These are phyloP conservation scores for Nematodospora valgi DNA, from an alignment of 805 yeast species.

Conservation along the genomic window DNA sequence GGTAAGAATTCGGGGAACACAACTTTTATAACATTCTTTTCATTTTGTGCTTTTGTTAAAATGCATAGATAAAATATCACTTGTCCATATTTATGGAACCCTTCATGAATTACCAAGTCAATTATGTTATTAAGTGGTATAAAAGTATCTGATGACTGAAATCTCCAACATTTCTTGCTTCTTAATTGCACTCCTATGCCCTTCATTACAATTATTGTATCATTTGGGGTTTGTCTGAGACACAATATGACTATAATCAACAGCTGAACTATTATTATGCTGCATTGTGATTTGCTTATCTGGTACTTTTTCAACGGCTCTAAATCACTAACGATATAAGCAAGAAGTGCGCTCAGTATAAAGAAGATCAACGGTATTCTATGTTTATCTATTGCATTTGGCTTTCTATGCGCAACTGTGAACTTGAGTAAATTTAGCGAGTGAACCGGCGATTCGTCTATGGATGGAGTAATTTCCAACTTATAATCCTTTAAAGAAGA, in stretches of 20 bases:
- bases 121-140: conserved; percentile 55
- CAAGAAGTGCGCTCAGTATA: conserved; percentile 1
- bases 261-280: conserved; percentile 6
- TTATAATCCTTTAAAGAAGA: conserved; percentile 28
- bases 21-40: conserved; percentile 23
- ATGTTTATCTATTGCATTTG: conserved; percentile 4
- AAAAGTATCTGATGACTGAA: conserved; percentile 32
- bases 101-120: conserved; percentile 74
- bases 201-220: conserved; percentile 40
- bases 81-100: conserved; percentile 60
- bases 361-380: conserved; percentile 7
- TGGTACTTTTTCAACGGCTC: not conserved
- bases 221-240: conserved; percentile 35
- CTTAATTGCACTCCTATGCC: conserved; percentile 47
- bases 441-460: conserved; percentile 8
- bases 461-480: conserved; percentile 24
- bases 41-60: conserved; percentile 37
- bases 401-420: conserved; percentile 13
- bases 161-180: conserved; percentile 24
- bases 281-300: not conserved
- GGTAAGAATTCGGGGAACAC: conserved; percentile 44
- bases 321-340: not conserved
- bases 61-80: conserved; percentile 65
- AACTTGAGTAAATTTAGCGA: conserved; percentile 16
- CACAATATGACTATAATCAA: conserved; percentile 14